Base-by-base conservation (phyloP, 2,329 filamentous ascomycete genomes). In the Fusarium sp. region DNA sequence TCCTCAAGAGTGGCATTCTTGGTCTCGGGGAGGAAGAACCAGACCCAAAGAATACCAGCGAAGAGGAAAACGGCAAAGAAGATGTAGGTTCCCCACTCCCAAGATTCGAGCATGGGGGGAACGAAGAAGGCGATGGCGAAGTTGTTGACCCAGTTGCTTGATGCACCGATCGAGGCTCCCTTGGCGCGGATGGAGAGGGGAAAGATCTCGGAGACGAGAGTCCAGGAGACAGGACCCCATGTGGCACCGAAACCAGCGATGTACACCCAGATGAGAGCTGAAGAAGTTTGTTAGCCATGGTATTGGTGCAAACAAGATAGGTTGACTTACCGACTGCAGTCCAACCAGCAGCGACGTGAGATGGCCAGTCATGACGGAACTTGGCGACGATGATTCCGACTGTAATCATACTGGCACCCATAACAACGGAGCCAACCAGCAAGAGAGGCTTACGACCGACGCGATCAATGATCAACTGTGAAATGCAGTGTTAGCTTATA, bases 21-120 rank as follows among this genome's bases (percentile, higher is more conserved):
- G 5, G 86, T 88, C 71, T 88, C 85, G 1, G 85, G 85, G 4
- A 87, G 76, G 47, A 79, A 80, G 70, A 84, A 83, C 65, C 78
- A 85, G 10, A 84, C 79, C 73, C 84, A 88, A 8, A 82, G 71
- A 27, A 82, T 79, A 2, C 84, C 80, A 4, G 76, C 72, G 8
- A 82, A 76, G 31, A 85, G 83, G 43, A 85, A 80, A 0, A 78
- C 79, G 7, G 83, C 83, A 66, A 88, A 88, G 77, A 88, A 87
- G 62, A 86, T 84, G 71, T 86, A 88, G 0, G 84, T 84, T 17
- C 85, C 85, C 74, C 81, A 87, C n/a, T 78, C 69, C 63, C 79
- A 63, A 0, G 63, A 60, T 29, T 72, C 58, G 4, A 74, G 62
- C 72, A 81, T 85, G 11, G 79, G 76, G 5, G 80, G 81, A 0